Evolutionary conservation across 495 filamentous ascomycete genomes (phyloP), one percentile per base, ranked within the genome.

Genomic region (Extremus antarcticus): DNA sequence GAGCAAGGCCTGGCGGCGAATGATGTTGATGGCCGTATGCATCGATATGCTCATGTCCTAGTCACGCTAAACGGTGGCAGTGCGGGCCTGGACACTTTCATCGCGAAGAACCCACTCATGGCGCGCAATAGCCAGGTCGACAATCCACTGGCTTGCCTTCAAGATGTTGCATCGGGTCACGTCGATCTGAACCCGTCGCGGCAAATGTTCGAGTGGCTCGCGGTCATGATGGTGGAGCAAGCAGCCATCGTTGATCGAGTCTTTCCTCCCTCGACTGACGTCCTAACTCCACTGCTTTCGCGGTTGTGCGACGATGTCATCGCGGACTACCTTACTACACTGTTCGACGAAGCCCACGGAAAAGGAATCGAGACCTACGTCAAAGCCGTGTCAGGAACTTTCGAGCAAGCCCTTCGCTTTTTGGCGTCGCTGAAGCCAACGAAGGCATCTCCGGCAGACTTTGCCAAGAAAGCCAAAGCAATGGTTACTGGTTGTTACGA

Each of bases 281-380:
- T 91, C 13, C 78, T 90, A 50, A 76, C 82, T 59, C 74, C 80
- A 2, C 90, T 97, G 56, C 74, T 95, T 51, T 82, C 90, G 51
- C 86, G 90, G 59, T 76, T 95, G 17, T 82, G 83, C 15, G 84
- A 94, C 59, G 87, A 91, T 63, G 82, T 95, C 38, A 74, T 98
- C 32, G 82, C 78, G 55, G 90, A 94, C 47, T 98, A 95, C 65
- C 72, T 90, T 23, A 92, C 87, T 4, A 78, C 84, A 1, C 70
- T 97, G 13, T 86, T 97, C 55, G 90, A 95, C 57, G 91, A 96
- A 74, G 78, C 91, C 13, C 92, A 95, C 66, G 81, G 82, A 48
- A 73, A 76, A 24, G 83, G 81, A 57, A 80, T 86, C 32, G 81
- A 87, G 48, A 78, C 82, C 13, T 98, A 97, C 67, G 73, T 96